These are phyloP conservation scores for Rhynchosporium agropyri DNA, from an alignment of 2,329 filamentous ascomycete genomes.

Conservation along the genomic window DNA sequence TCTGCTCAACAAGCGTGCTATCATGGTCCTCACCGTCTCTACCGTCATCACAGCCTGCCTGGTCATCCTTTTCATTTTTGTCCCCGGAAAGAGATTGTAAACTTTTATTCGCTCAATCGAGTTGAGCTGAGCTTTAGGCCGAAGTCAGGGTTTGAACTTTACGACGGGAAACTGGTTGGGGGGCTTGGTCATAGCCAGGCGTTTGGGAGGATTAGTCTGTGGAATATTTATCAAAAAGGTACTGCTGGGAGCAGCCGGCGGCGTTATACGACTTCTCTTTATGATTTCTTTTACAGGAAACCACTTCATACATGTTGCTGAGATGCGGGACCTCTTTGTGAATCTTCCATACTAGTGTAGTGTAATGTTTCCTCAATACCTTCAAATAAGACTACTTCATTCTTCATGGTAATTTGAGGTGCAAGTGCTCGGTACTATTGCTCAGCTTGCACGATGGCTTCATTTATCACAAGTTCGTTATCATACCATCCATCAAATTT, in stretches of 20 bases:
- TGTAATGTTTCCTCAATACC: conserved; percentile 20
- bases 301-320: conserved; percentile 1
- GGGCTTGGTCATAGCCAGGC: conserved; percentile 11
- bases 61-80: conserved; percentile 89
- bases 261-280: conserved; percentile 14
- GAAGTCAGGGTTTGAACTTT: background rate
- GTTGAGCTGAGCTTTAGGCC: background rate
- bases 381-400: background rate
- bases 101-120: background rate
- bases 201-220: conserved; percentile 5
- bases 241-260: background rate
- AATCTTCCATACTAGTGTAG: conserved; percentile 2
- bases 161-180: background rate
- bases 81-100: conserved; percentile 82
- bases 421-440: conserved; percentile 15
- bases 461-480: conserved; percentile 12
- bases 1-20: conserved; percentile 78
- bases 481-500: conserved; percentile 3
- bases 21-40: conserved; percentile 79
- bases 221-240: conserved; percentile 5
- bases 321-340: background rate
- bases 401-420: conserved; percentile 13
- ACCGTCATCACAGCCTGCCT: conserved; percentile 77
- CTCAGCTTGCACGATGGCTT: background rate
- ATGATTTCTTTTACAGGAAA: conserved; percentile 3